Evolutionary conservation across 768 basidiomycete species (phyloP), one percentile per base, ranked within the genome.

Genomic region (Holtermannia corniformis): DNA sequence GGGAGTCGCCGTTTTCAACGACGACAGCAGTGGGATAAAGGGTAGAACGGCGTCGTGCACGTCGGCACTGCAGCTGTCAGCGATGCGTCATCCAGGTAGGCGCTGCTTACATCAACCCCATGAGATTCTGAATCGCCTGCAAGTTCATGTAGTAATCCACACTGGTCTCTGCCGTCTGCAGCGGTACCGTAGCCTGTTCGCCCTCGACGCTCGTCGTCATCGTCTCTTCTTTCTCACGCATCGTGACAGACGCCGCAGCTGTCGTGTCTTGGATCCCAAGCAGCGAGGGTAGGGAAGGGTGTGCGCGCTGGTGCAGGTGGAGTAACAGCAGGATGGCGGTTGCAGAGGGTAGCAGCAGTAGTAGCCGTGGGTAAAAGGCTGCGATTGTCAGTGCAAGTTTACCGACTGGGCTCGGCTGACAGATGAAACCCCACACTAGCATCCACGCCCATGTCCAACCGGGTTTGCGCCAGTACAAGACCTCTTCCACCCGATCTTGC

Each of bases 111-210:
- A 83, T 74, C 5, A 79, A 73, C 4, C 87, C 88, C 88, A 92
- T 91, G 25, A 92, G 78, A 59, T 92, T 92, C 67, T 92, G 90
- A 24, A 92, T 85, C 1, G 78, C 88, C 72, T 91, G 88, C 2
- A 92, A 74, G 57, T 91, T 93, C 14, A 85, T 84, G 55, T 85
- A 83, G 83, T 87, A 91, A 53, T 86, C 84, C 0, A 82, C 78
- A 11, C 81, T 80, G 3, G 82, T 84, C 61, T 88, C 85, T 2
- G 78, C 63, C 0, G 76, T 59, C 50, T 61, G 61, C 2, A 65
- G 66, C 4, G 67, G 63, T 0, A 63, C 67, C 22, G 56, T 61
- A 3, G 64, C 26, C 37, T 55, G 49, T 42, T 58, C 63, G 11
- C 67, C 67, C n/a, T 70, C 64, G 7, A 16, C 32, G 32, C 32